Evolutionary conservation across 2,329 filamentous ascomycete species (phyloP), one percentile per base, ranked within the genome.

Genomic region (Bimuria novae-zelandiae): DNA sequence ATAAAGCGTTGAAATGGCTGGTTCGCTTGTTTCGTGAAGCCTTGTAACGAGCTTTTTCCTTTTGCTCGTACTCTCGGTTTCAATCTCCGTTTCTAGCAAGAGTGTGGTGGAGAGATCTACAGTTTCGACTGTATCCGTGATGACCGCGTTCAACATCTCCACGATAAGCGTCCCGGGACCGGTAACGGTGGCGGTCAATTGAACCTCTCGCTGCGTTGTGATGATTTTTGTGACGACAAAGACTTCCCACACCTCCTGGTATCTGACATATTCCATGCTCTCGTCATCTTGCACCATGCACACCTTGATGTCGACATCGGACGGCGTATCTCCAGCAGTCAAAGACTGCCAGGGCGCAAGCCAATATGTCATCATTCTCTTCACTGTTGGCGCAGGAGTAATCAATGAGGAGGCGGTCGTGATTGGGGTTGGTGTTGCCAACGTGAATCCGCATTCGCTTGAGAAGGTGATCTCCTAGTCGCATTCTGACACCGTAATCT

Each of bases 401-500:
- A 75, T 73, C 6, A 66, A 49, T 4, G 59, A 51, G 27, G 56
- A 56, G 41, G 55, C 51, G 4, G 22, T 49, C 4, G 52, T 61
- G 4, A 56, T 52, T 5, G 72, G 66, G 8, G 67, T 70, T 1
- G 75, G 71, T 4, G 69, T 73, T 5, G 71, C 70, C n/a, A 79
- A 56, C 1, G 68, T 68, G 59, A 72, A 76, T n/a, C 75, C 76
- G 43, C 72, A 75, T 40, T 77, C 70, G 44, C 70, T 78, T 1
- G 76, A 79, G 57, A 79, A 79, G 3, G 77, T 79, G 42, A 80
- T 67, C 17, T 78, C 69, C 49, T 80, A 76, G 21, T 66, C 65
- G 56, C 77, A 79, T 5, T 72, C 64, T 12, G 75, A 71, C 45
- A 80, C 68, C 0, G 73, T 74, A 51, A 77, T 68, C 39, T 71